A percentile compares a stretch with the other conserved stretches of the same genome.
phyloP scores from a whole-genome alignment of 352 stramenopile species.

The Phytopythium delawarense region DNA sequence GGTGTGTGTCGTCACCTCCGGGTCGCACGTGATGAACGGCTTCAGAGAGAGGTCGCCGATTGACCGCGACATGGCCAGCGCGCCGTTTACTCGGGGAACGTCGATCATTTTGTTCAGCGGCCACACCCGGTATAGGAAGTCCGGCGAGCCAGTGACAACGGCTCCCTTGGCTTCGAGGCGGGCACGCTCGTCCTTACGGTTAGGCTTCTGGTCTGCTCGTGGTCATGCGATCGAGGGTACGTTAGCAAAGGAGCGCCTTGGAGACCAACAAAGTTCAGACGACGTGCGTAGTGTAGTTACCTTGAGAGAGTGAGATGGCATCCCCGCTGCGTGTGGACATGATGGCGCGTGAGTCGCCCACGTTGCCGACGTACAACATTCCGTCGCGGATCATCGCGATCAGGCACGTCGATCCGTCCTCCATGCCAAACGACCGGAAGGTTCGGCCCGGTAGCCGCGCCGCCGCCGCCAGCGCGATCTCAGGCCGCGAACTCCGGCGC shows the following conservation, averaged over 20 bases:
- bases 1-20: constrained; percentile 62
- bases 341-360: constrained; percentile 79
- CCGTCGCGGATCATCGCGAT: constrained; percentile 71
- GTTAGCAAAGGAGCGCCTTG: background rate
- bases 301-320: constrained; percentile 49
- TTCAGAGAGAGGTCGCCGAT: constrained; percentile 83
- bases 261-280: background rate
- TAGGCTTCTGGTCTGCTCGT: constrained; percentile 71
- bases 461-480: constrained; percentile 18
- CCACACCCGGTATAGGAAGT: constrained; percentile 70
- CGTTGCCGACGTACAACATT: constrained; percentile 72
- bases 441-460: constrained; percentile 15
- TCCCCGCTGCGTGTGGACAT: constrained; percentile 54
- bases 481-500: constrained; percentile 29
- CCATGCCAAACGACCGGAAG: constrained; percentile 48
- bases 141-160: constrained; percentile 54
- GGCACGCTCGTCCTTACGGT: constrained; percentile 65
- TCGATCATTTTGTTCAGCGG: constrained; percentile 74
- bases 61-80: constrained; percentile 75
- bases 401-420: constrained; percentile 77
- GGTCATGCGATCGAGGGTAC: background rate
- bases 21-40: constrained; percentile 68
- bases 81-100: constrained; percentile 76
- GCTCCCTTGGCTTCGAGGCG: constrained; percentile 69
- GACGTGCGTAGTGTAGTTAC: constrained; percentile 10